Percentiles rank a stretch among this genome's conserved stretches.
Conservation (phyloP, 257 asterid genomes). For the Penstemon eatonii region DNA sequence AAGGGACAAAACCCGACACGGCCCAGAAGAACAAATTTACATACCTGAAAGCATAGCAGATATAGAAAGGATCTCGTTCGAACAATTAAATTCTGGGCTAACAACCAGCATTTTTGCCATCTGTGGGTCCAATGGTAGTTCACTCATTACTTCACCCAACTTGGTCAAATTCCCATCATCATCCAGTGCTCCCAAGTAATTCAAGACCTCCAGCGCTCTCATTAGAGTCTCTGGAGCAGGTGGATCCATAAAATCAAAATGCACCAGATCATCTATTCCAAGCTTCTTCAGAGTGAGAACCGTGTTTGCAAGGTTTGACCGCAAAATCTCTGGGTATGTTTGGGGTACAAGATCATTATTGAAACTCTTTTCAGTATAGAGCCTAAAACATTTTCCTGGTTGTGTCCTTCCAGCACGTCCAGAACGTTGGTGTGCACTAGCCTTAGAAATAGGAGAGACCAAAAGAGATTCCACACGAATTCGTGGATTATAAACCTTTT, state of each 20-base stretch:
- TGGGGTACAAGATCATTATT: slow-evolving; percentile 89
- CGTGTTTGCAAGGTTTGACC: slow-evolving; percentile 90
- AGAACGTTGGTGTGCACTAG: slow-evolving; percentile 96
- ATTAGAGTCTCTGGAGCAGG: slow-evolving; percentile 96
- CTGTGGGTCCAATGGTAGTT: slow-evolving; percentile 95
- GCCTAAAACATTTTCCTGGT: slow-evolving; percentile 97
- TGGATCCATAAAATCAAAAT: slow-evolving; percentile 98
- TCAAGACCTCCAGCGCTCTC: slow-evolving; percentile 95
- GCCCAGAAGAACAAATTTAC: slow-evolving; percentile 21
- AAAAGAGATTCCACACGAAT: slow-evolving; percentile 90
- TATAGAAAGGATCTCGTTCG: slow-evolving; percentile 89
- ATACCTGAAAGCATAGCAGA: slow-evolving; percentile 99
- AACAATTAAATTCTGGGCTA: slow-evolving; percentile 86
- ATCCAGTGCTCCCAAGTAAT: slow-evolving; percentile 90
- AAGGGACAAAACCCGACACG: slow-evolving; percentile 31
- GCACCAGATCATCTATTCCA: slow-evolving; percentile 90
- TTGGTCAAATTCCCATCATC: slow-evolving; percentile 92
- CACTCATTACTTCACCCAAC: slow-evolving; percentile 93
- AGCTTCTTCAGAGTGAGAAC: slow-evolving; percentile 89
- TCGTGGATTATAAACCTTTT: slow-evolving; percentile 89
- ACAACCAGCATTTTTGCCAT: slow-evolving; percentile 97
- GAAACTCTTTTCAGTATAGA: slow-evolving; percentile 85
- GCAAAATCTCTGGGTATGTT: slow-evolving; percentile 87
- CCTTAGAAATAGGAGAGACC: slow-evolving; percentile 99
- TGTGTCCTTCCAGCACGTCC: slow-evolving; percentile 99